Evolutionary conservation across 352 stramenopile species (phyloP).

Genomic region (Phytophthora macrochlamydospora): DNA sequence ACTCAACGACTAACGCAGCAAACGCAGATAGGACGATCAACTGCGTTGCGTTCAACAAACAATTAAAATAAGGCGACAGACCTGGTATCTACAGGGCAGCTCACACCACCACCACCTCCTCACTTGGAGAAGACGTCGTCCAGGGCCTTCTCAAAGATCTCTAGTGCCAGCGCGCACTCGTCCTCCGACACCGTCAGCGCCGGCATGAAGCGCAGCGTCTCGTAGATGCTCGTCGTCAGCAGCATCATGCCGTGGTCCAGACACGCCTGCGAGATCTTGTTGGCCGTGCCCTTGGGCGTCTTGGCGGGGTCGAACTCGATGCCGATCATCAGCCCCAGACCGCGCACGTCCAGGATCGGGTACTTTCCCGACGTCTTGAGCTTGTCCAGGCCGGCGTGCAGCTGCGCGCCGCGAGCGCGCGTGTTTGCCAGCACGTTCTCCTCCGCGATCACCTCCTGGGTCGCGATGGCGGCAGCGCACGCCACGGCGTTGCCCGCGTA

Average conservation of each 20-base stretch:
- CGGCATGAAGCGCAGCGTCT: conserved; percentile 94
- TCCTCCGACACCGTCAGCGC: conserved; percentile 87
- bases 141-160: conserved; percentile 66
- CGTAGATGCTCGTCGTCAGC: conserved; percentile 91
- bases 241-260: conserved; percentile 90
- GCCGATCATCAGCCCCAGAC: conserved; percentile 93
- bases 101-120: conserved; percentile 4
- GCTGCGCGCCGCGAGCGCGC: conserved; percentile 66
- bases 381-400: conserved; percentile 73
- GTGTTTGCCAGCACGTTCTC: conserved; percentile 92
- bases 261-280: conserved; percentile 79
- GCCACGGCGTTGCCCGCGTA: conserved; percentile 93
- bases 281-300: conserved; percentile 65
- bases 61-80: too few species aligned
- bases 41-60: too few species aligned
- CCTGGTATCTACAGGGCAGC: background rate
- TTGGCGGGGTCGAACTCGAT: conserved; percentile 88
- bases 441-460: conserved; percentile 86
- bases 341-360: conserved; percentile 87
- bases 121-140: conserved; percentile 51
- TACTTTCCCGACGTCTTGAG: conserved; percentile 80
- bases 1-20: too few species aligned
- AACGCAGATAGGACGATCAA: too few species aligned
- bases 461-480: conserved; percentile 91
- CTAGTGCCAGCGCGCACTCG: conserved; percentile 62